These are phyloP conservation scores for Solanum verrucosum DNA, from an alignment of 257 asterid genomes.

Conservation along the genomic window DNA sequence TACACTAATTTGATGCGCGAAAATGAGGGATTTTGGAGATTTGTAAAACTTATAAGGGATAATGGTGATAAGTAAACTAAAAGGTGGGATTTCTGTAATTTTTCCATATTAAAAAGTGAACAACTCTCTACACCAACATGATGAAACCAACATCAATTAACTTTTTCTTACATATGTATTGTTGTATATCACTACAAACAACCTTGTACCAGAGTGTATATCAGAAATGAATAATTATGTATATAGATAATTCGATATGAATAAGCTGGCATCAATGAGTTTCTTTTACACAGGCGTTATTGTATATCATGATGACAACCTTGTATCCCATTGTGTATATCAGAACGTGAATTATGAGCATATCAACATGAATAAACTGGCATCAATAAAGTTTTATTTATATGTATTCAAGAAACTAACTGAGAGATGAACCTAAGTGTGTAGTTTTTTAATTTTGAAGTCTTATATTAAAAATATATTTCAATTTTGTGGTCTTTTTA, in stretches of 20 bases:
- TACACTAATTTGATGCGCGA: too few species aligned
- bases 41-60: too few species aligned
- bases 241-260: background rate
- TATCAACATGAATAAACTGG: too few species aligned
- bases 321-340: background rate
- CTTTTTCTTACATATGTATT: background rate
- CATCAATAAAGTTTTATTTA: too few species aligned
- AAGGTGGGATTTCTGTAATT: too few species aligned
- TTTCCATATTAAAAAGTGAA: background rate
- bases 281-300: background rate
- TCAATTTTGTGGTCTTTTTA: too few species aligned
- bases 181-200: background rate
- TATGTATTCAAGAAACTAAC: too few species aligned
- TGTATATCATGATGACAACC: background rate
- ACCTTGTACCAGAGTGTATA: background rate
- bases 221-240: background rate
- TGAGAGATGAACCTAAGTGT: too few species aligned
- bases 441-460: too few species aligned
- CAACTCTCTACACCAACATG: background rate
- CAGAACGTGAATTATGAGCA: background rate
- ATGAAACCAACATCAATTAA: background rate
- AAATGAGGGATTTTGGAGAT: too few species aligned
- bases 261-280: background rate
- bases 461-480: too few species aligned
- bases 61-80: too few species aligned